phyloP scores from a whole-genome alignment of 345 rosid genomes.

The Capsella bursapastoris region DNA sequence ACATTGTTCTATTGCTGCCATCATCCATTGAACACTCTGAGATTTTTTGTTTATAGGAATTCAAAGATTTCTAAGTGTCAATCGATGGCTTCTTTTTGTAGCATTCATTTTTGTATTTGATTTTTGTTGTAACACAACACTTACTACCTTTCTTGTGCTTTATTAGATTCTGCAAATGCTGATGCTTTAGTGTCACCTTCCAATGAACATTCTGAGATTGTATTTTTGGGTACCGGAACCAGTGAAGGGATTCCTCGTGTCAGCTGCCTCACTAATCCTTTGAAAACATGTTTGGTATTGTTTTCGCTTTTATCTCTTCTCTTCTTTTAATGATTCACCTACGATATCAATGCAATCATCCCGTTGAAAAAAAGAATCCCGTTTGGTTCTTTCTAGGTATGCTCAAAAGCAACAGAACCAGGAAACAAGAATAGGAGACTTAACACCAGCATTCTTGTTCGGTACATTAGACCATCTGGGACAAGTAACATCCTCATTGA shows the following conservation, averaged over 20 bases:
- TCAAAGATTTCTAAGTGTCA: neutral
- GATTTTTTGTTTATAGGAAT: neutral
- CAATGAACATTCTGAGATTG: slow-evolving; percentile 62
- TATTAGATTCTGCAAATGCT: slow-evolving; percentile 50
- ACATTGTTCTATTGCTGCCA: neutral
- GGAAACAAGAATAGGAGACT: slow-evolving; percentile 79
- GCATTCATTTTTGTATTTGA: neutral
- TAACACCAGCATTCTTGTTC: slow-evolving; percentile 80
- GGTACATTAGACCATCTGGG: slow-evolving; percentile 57
- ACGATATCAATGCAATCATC: neutral
- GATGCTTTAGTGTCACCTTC: slow-evolving; percentile 41
- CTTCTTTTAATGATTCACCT: neutral
- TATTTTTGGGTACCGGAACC: slow-evolving; percentile 90
- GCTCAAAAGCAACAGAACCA: slow-evolving; percentile 75
- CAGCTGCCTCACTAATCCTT: slow-evolving; percentile 86
- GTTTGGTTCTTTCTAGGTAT: slow-evolving; percentile 57
- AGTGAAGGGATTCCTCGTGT: slow-evolving; percentile 97
- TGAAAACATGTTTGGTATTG: slow-evolving; percentile 77
- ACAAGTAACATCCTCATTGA: slow-evolving; percentile 70
- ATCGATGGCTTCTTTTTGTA: slow-evolving; percentile 1
- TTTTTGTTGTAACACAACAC: too few relatives aligned
- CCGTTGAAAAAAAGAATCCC: slow-evolving; percentile 3
- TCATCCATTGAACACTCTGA: neutral
- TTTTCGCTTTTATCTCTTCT: neutral
- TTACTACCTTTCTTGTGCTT: slow-evolving; percentile 4